phyloP scores from a whole-genome alignment of 306 rosid genomes.

The Cucumis cinereus region DNA sequence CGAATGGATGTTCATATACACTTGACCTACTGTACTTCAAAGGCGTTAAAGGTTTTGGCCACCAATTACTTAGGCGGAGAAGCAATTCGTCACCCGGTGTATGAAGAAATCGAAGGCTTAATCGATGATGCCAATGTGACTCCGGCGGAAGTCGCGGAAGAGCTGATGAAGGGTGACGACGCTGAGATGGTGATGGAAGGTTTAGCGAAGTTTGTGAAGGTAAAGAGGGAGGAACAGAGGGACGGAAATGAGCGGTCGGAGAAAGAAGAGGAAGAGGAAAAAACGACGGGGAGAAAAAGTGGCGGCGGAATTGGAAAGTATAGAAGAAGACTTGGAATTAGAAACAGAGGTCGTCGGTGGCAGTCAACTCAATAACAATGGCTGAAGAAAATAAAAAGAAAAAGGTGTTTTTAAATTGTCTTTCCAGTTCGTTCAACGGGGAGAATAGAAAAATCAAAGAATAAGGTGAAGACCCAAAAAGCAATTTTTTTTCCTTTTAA shows the following conservation, averaged over 20 bases:
- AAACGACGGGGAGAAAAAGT: no score
- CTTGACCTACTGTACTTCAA: constrained; percentile 29
- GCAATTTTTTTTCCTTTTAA: no score
- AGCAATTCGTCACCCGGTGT: constrained; percentile 1
- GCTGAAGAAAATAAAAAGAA: no score
- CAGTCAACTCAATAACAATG: no score
- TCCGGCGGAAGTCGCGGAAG: constrained; percentile 43
- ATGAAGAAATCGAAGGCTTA: constrained; percentile 17
- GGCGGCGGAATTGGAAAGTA: no score
- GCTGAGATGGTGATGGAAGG: constrained; percentile 13
- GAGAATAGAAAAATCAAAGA: no score
- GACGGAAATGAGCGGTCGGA: neutral
- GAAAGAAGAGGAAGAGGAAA: neutral
- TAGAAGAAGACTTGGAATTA: no score
- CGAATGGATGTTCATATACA: constrained; percentile 57
- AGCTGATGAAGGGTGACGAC: constrained; percentile 38
- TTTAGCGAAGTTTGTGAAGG: constrained; percentile 20
- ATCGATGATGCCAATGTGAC: constrained; percentile 22
- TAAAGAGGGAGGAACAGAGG: constrained; percentile 1
- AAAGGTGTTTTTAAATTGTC: no score
- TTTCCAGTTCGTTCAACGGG: no score
- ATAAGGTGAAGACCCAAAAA: no score
- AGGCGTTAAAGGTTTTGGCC: constrained; percentile 28
- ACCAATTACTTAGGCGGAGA: constrained; percentile 27
- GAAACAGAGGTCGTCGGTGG: no score